Percentiles rank a stretch among this genome's conserved stretches.
Conservation (phyloP, 2,329 filamentous ascomycete genomes). For the Sphaceloma murrayae region DNA sequence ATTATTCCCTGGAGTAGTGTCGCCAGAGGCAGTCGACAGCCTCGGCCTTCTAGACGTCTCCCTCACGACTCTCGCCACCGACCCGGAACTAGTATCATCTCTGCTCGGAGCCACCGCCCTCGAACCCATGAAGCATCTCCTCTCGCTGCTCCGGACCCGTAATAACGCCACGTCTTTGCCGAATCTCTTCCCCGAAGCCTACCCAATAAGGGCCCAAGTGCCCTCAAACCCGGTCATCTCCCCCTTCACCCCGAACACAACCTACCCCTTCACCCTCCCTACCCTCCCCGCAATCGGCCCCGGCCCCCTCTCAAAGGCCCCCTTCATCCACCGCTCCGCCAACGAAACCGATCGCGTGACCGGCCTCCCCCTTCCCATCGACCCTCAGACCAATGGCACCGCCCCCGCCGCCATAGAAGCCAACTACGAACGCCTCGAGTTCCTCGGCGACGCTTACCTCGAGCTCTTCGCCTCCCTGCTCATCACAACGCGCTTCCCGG, state of each 20-base stretch:
- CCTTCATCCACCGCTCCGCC: slow-evolving; percentile 29
- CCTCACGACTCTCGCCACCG: not conserved
- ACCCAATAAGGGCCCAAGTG: not conserved
- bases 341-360: slow-evolving; percentile 21
- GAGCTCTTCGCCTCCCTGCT: slow-evolving; percentile 66
- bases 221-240: not conserved
- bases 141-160: not conserved
- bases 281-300: slow-evolving; percentile 24
- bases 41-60: not conserved
- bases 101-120: not conserved
- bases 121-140: not conserved
- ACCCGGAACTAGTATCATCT: not conserved
- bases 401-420: slow-evolving; percentile 21
- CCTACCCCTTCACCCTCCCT: slow-evolving; percentile 21
- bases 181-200: not conserved
- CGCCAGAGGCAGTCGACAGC: not conserved
- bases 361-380: slow-evolving; percentile 16
- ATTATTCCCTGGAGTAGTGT: no score
- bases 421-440: slow-evolving; percentile 75
- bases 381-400: not conserved
- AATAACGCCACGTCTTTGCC: not conserved
- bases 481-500: slow-evolving; percentile 62
- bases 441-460: slow-evolving; percentile 79
- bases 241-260: not conserved
- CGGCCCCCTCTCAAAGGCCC: slow-evolving; percentile 22